Conservation (phyloP, 2,329 filamentous ascomycete genomes). For the Talaromyces sp. region DNA sequence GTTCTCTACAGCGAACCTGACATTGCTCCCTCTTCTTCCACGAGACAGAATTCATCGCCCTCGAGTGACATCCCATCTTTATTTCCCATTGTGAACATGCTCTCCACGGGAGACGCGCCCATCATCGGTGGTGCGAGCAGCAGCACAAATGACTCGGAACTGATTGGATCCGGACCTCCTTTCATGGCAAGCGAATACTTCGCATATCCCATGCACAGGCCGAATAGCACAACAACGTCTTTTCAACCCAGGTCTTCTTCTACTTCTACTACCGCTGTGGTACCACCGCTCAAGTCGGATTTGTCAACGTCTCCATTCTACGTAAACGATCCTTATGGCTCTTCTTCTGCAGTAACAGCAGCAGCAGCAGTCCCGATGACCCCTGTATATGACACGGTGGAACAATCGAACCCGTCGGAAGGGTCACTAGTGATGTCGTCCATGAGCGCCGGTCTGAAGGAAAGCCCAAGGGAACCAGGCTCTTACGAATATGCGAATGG, state of each 20-base stretch:
- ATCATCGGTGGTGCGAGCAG: constrained; percentile 25
- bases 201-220: neutral
- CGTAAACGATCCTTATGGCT: neutral
- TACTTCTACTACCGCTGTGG: neutral
- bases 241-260: neutral
- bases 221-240: neutral
- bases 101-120: constrained; percentile 21
- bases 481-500: neutral
- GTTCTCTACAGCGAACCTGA: constrained; percentile 23
- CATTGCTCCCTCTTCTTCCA: constrained; percentile 3
- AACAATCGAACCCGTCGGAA: neutral
- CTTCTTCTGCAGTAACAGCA: neutral
- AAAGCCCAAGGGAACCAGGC: neutral
- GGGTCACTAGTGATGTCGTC: constrained; percentile 4
- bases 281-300: neutral
- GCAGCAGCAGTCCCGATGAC: neutral
- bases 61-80: constrained; percentile 24
- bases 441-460: neutral
- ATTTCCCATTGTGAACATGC: constrained; percentile 18
- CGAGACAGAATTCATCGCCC: constrained; percentile 20
- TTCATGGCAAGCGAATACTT: neutral
- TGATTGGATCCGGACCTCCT: neutral
- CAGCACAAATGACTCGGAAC: neutral
- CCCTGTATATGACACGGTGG: neutral
- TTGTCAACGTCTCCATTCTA: neutral